Evolutionary conservation across 352 stramenopile genomes (phyloP), one percentile per base, ranked within the genome.

Genomic region (Pythium angustatum): DNA sequence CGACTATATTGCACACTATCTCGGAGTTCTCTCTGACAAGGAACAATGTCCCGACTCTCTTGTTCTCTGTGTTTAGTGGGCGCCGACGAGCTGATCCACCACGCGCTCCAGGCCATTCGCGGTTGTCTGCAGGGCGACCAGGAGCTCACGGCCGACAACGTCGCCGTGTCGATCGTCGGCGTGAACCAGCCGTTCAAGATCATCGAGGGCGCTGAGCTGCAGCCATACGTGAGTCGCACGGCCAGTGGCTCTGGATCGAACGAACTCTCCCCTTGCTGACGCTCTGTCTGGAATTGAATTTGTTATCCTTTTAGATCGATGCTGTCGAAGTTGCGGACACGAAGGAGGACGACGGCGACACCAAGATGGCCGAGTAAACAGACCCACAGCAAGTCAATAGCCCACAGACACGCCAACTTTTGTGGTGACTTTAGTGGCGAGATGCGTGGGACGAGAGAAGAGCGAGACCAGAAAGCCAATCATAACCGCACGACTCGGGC

Each of bases 71-170:
- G n/a, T n/a, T n/a, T 52, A 95, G 87, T 92, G 65, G 74, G 70
- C 66, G 87, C 90, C 66, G 97, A 99, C 64, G 96, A 99, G 57
- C 84, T 99, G 51, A 99, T 99, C 69, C 97, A 99, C 74, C 98
- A 99, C 81, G 97, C 96, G 31, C 76, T 99, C 40, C 96, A 98
- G 73, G 97, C 94, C 2, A 83, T 99, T 62, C 91, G 96, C 33
- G 97, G 96, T 68, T 99, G 95, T 67, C 89, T 99, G n/a, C 87
- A 95, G 62, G 94, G 93, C 38, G 95, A 99, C 79, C 92, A 95
- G 75, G 96, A 99, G 62, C 81, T 99, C 50, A 98, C 92, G 41
- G 81, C 81, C 36, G 93, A 92, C 48, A 99, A 96, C 81, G 86
- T 96, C 33, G 91, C 87, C 51, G 86, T 99, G 68, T 91, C 88